Base-by-base conservation (phyloP, 2,329 filamentous ascomycete species). In the Ustulina deusta region DNA sequence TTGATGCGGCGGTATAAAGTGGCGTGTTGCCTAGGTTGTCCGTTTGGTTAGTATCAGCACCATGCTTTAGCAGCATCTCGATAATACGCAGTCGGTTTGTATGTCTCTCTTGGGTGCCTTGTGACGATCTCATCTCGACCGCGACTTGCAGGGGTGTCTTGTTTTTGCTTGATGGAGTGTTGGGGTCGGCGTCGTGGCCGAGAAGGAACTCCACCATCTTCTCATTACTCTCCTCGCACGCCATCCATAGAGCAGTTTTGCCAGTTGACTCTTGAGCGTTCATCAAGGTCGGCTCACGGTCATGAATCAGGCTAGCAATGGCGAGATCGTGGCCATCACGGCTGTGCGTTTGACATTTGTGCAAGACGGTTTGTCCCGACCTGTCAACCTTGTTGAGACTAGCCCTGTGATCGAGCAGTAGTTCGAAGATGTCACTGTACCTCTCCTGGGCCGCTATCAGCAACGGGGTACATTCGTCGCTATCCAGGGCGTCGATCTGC, bases 81-180 rank as follows among this genome's bases (percentile, higher is more conserved):
- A 61, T 61, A 15, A 61, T 61, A 13, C 58, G 44, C 9, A 49
- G 46, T 27, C 58, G 58, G 46, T 32, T 29, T 15, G 15, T 13
- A 7, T 51, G 22, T 29, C 44, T 51, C 58, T 49, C 32, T 4
- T 13, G 44, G 34, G 32, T 42, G 22, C 32, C 17, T 4, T 20
- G n/a, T n/a, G 58, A 61, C 7, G 58, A 61, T 51, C 58, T 51
- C 58, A 61, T 61, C 3, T 51, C 46, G 34, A 61, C 58, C 13
- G 58, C 58, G 22, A 52, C 22, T 42, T 52, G 58, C 7, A 61
- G 32, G 1, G 58, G 58, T 9, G 58, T 51, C 34, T 61, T 49
- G 22, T 61, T 61, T 11, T 51, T 61, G 6, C 44, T 27, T 13
- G 58, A 61, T 29, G 58, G 11, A 6, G 51, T 52, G 34, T 51